Evolutionary conservation across 2,329 filamentous ascomycete genomes (phyloP), one percentile per base, ranked within the genome.

Genomic region (Colletotrichum orbiculare): DNA sequence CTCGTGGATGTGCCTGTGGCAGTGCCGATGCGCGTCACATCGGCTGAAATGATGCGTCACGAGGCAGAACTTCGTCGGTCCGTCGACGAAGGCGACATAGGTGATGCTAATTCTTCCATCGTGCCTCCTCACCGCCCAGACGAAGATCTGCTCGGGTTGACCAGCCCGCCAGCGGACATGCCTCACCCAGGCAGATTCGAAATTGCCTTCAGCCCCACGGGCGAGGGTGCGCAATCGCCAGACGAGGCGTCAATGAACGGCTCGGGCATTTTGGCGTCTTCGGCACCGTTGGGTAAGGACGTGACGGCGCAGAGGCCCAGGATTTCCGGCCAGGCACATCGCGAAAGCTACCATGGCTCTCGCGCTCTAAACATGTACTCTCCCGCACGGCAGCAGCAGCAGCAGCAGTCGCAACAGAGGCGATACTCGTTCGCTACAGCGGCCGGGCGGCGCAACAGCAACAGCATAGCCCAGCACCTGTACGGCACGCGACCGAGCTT

Each of bases 1-100:
- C 82, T 98, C 25, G 96, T 99, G 25, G 96, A 99, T 72, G 92
- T 99, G 13, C 96, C 96, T 2, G 91, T 98, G 53, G 96, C 94
- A 3, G 93, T 97, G 38, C 95, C 95, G 33, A 90, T 99, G 84
- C 89, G 92, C 54, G 87, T 88, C 8, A 91, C 94, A 8, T 95
- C 92, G 5, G 89, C 89, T n/a, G 95, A 98, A 73, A 90, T 93
- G 82, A 89, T 90, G 64, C 87, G 91, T 58, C 13, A 76, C 72
- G 64, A 67, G 11, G 65, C 60, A 54, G 64, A 66, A 39, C 54
- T 60, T 8, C 57, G 77, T 74, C 72, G 66, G 34, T 83, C 77
- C 72, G 86, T 82, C 76, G 89, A 96, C 68, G 95, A 97, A 71
- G 94, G 97, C 86, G 96, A 99, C 75, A 98, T 99, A 71, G 90